These are phyloP conservation scores for Luvunga scandens DNA, from an alignment of 345 rosid genomes.

Conservation along the genomic window DNA sequence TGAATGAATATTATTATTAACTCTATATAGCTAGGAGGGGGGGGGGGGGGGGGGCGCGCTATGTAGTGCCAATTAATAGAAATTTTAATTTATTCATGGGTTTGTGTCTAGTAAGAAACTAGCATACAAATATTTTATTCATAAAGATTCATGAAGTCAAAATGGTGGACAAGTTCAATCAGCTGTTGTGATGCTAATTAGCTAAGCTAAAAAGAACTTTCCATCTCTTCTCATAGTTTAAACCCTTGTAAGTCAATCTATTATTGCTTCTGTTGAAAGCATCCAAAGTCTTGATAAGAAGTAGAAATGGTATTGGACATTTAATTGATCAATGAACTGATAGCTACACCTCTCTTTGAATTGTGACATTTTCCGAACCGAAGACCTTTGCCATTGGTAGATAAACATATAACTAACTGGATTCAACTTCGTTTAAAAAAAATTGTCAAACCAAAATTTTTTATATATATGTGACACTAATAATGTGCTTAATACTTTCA, in stretches of 20 bases:
- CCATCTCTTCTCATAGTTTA: slow-evolving; percentile 7
- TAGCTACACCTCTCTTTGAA: slow-evolving; percentile 22
- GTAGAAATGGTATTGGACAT: slow-evolving; percentile 1
- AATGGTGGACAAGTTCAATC: slow-evolving; percentile 32
- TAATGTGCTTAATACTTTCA: background rate
- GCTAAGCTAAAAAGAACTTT: slow-evolving; percentile 28
- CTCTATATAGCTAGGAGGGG: background rate
- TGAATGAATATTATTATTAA: background rate
- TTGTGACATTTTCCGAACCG: slow-evolving; percentile 52
- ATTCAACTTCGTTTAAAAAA: slow-evolving; percentile 20
- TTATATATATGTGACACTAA: background rate
- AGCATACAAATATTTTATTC: background rate
- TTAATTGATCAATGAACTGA: slow-evolving; percentile 11
- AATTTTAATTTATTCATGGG: background rate
- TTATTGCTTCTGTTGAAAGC: slow-evolving; percentile 12
- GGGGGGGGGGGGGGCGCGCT: background rate
- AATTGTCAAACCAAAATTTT: background rate
- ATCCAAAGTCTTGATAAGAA: slow-evolving; percentile 35
- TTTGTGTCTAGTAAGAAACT: background rate
- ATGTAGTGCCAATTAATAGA: slow-evolving; percentile 22
- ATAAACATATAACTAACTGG: slow-evolving; percentile 30
- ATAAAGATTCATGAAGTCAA: slow-evolving; percentile 32
- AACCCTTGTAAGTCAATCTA: slow-evolving; percentile 1
- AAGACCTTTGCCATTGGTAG: slow-evolving; percentile 29
- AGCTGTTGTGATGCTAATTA: slow-evolving; percentile 21